Base-by-base conservation (phyloP, 257 asterid genomes). In the Rubia yunnanensis region DNA sequence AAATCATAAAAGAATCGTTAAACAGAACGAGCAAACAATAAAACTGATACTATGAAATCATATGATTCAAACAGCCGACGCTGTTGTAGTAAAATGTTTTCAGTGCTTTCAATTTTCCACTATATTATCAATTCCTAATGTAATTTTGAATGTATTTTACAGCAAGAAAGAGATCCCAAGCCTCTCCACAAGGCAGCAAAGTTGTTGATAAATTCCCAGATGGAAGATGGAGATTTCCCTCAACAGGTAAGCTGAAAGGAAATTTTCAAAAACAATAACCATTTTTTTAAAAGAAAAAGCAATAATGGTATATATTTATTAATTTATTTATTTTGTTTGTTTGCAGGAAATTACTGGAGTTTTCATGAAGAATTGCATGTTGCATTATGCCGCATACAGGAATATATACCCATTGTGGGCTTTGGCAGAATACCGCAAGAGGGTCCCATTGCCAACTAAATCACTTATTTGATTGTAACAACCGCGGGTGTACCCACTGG, bases 221-320 rank as follows among this genome's bases (percentile, higher is more conserved):
- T 86, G 68, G 94, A 83, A 80, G 66, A 76, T 72, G 96, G 98
- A 13, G 96, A 91, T 81, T 91, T 88, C 59, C 92, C 96, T 8
- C 96, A 87, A 62, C 89, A 88, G 95, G 96, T 86, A 77, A 57
- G 62, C 1, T 7, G 52, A 8, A 3, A 31, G 39, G 36, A 58
- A 4, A 41, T 13, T 2, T 26, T 14, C 38, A 64, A 44, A 1
- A 15, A 2, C 17, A 23, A 23, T 2, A 18, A 14, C 0, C 24
- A 28, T 38, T 3, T 39, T 23, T 0, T 1, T 1, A 38, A 22
- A 38, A 7, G 2, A 8, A 5, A 23, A 5, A n/a, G n/a, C n/a
- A 1, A 13, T 38, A 1, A 2, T 6, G 48, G 34, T 22, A 9
- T 7, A 4, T 54, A 54, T 24, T 26, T 27, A 20, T 35, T 6